Evolutionary conservation across 306 rosid genomes (phyloP).

Genomic region (Sophora flavescens): DNA sequence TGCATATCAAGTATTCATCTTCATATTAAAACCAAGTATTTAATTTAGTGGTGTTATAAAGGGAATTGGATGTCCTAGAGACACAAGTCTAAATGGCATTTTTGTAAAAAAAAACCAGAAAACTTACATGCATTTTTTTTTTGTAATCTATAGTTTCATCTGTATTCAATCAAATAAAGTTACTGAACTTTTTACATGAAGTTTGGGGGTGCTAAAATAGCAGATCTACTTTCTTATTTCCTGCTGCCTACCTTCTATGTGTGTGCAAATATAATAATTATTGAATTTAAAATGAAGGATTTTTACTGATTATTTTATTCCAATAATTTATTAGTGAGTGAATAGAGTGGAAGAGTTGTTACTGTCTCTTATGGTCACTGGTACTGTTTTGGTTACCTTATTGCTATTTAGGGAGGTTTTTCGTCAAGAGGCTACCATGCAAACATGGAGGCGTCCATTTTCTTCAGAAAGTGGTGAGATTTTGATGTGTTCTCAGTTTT

Average conservation of each 20-base stretch:
- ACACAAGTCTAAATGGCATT: conserved; percentile 3
- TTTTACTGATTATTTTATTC: conserved; percentile 3
- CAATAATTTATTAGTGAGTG: conserved; percentile 6
- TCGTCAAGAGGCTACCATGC: conserved; percentile 49
- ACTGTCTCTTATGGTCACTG: conserved; percentile 3
- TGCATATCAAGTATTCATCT: not conserved
- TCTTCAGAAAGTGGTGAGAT: conserved; percentile 81
- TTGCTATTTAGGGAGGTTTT: conserved; percentile 59
- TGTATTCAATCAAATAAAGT: conserved; percentile 10
- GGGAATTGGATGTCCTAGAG: conserved; percentile 9
- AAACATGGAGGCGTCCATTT: conserved; percentile 65
- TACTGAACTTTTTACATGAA: not conserved
- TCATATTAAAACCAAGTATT: not conserved
- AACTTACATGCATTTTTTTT: not conserved
- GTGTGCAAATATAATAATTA: not conserved
- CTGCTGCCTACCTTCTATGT: not conserved
- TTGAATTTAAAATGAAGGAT: not conserved
- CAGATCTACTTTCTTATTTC: not conserved
- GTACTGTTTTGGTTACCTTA: conserved; percentile 31
- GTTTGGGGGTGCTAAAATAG: conserved; percentile 4
- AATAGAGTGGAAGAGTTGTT: not conserved
- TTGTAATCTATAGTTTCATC: conserved; percentile 13
- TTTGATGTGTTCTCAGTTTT: conserved; percentile 27
- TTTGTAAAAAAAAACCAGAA: not conserved
- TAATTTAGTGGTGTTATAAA: not conserved